Conservation (phyloP, 2,329 filamentous ascomycete species). For the Hortaea sp. region DNA sequence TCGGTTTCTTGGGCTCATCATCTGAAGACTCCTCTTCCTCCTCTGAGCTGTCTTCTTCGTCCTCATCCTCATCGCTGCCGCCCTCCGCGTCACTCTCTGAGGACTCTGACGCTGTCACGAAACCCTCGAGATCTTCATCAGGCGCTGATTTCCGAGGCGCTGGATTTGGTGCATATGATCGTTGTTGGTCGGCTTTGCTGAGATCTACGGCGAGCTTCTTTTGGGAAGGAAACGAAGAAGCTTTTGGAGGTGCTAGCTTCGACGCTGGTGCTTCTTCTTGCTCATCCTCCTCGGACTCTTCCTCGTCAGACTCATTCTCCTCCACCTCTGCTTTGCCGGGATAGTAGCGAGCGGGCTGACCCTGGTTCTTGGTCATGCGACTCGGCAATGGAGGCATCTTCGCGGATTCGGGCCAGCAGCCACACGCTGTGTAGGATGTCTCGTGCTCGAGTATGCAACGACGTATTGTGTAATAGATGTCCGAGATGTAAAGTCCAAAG, state of each 20-base stretch:
- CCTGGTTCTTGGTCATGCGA: conserved; percentile 87
- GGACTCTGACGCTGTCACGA: conserved; percentile 45
- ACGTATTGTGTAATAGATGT: no score
- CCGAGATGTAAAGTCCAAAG: no score
- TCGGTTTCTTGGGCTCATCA: conserved; percentile 47
- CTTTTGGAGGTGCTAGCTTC: conserved; percentile 30
- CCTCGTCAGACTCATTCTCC: conserved; percentile 31
- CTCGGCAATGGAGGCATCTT: conserved; percentile 54
- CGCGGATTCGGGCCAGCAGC: conserved; percentile 1
- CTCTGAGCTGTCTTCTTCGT: conserved; percentile 27
- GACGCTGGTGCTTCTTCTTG: conserved; percentile 40
- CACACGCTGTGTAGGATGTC: no score
- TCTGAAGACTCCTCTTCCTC: conserved; percentile 36
- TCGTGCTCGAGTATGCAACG: no score
- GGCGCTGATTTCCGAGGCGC: conserved; percentile 20
- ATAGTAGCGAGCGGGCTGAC: conserved; percentile 69
- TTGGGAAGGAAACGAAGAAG: conserved; percentile 39
- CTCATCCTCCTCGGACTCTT: conserved; percentile 34
- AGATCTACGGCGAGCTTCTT: conserved; percentile 31
- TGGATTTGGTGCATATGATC: conserved; percentile 16
- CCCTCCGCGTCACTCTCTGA: conserved; percentile 29
- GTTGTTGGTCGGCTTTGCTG: conserved; percentile 29
- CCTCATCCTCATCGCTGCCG: conserved; percentile 20
- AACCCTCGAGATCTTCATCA: conserved; percentile 40
- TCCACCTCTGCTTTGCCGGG: conserved; percentile 65